phyloP scores from a whole-genome alignment of 352 stramenopile genomes.

The Pilasporangium apinafurcum region DNA sequence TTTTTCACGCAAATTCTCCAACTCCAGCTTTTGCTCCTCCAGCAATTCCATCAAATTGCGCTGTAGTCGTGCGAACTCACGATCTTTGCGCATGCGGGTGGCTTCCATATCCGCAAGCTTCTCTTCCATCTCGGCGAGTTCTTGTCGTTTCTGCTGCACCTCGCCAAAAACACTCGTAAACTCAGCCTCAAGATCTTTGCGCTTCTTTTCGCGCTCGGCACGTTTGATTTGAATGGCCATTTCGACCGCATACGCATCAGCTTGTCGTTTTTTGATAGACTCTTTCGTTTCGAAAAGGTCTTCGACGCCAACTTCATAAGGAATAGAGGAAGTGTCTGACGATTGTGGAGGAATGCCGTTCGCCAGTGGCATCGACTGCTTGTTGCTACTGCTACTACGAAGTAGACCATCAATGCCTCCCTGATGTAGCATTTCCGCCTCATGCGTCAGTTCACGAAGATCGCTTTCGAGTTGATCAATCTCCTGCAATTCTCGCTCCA shows the following conservation, averaged over 20 bases:
- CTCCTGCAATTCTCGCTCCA: conserved; percentile 89
- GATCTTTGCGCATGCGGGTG: conserved; percentile 88
- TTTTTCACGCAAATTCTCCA: conserved; percentile 88
- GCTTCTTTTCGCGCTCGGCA: conserved; percentile 87
- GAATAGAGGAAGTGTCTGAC: conserved; percentile 3
- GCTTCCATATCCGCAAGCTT: conserved; percentile 91
- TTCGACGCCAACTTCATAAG: conserved; percentile 47
- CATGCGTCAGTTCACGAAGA: conserved; percentile 87
- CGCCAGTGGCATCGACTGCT: conserved; percentile 29
- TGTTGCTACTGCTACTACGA: conserved; percentile 6
- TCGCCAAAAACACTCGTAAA: conserved; percentile 89
- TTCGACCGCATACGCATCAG: conserved; percentile 88
- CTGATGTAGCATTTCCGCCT: conserved; percentile 79
- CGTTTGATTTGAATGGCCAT: conserved; percentile 93
- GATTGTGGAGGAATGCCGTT: conserved; percentile 29
- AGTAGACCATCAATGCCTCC: conserved; percentile 50
- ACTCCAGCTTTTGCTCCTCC: conserved; percentile 91
- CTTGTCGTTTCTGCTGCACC: conserved; percentile 84
- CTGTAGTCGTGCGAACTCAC: conserved; percentile 90
- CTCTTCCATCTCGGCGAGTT: conserved; percentile 74
- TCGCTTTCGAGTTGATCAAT: conserved; percentile 91
- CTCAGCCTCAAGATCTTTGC: conserved; percentile 88
- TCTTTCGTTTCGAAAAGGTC: conserved; percentile 41
- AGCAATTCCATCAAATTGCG: conserved; percentile 91
- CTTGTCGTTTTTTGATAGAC: conserved; percentile 39